Conservation (phyloP, 2,329 filamentous ascomycete genomes). For the Neofusicoccum kwambonambiense region DNA sequence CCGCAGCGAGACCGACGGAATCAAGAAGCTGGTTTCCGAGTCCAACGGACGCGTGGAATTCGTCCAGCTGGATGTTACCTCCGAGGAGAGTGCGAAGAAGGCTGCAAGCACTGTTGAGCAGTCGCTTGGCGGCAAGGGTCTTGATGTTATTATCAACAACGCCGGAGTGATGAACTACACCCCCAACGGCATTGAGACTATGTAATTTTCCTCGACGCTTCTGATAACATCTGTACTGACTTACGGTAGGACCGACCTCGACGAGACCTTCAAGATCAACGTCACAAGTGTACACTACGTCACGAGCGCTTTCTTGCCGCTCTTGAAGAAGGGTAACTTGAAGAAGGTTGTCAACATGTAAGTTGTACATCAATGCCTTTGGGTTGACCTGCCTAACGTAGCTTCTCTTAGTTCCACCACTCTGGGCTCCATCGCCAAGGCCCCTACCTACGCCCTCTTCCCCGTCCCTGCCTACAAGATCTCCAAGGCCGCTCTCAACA, state of each 20-base stretch:
- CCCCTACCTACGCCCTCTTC: conserved; percentile 22
- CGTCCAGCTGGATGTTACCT: conserved; percentile 46
- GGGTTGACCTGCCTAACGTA: conserved; percentile 17
- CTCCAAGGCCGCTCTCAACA: conserved; percentile 28
- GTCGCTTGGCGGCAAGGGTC: not conserved
- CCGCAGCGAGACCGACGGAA: conserved; percentile 33
- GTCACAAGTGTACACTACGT: conserved; percentile 42
- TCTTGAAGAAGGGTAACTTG: conserved; percentile 37
- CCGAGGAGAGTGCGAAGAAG: conserved; percentile 35
- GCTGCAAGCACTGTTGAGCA: conserved; percentile 35
- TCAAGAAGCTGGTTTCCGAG: conserved; percentile 36
- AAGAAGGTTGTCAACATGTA: conserved; percentile 50
- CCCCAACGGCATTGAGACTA: not conserved
- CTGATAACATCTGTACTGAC: not conserved
- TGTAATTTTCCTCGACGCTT: not conserved
- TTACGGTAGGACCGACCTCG: conserved; percentile 24
- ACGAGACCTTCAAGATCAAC: conserved; percentile 34
- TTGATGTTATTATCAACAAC: conserved; percentile 10
- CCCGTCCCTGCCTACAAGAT: conserved; percentile 44
- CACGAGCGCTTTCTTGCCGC: conserved; percentile 40
- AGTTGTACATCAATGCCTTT: not conserved
- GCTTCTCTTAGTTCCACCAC: conserved; percentile 37
- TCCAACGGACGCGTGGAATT: conserved; percentile 23
- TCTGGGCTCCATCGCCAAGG: conserved; percentile 42
- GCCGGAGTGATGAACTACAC: conserved; percentile 6